A percentile compares a stretch with the other conserved stretches of the same genome.
These are phyloP conservation scores for Podospora comata DNA, from an alignment of 495 filamentous ascomycete genomes.

Conservation along the genomic window DNA sequence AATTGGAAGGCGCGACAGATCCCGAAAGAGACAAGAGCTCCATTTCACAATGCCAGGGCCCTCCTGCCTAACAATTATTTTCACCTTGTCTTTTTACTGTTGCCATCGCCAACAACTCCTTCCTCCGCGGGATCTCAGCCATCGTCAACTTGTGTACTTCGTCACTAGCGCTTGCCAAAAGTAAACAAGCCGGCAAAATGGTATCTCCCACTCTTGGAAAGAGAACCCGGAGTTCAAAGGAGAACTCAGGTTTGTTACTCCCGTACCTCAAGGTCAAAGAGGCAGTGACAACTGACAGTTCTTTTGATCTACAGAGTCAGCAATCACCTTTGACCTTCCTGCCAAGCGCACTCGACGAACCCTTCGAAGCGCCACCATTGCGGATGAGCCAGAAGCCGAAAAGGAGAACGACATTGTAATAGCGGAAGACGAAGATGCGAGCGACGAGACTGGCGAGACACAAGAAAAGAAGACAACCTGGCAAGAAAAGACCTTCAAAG, in stretches of 20 bases:
- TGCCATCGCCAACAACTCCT: conserved; percentile 14
- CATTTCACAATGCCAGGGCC: conserved; percentile 9
- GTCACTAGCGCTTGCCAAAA: not conserved
- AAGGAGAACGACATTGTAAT: conserved; percentile 36
- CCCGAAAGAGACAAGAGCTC: conserved; percentile 6
- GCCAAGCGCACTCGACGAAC: conserved; percentile 61
- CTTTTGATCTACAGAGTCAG: conserved; percentile 25
- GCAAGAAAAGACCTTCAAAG: conserved; percentile 18
- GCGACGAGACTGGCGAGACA: not conserved
- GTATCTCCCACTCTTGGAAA: conserved; percentile 67
- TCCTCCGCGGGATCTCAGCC: conserved; percentile 14
- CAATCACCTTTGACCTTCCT: conserved; percentile 37
- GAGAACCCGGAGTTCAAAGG: conserved; percentile 57
- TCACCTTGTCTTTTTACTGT: not conserved
- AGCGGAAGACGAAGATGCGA: not conserved
- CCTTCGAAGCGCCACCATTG: conserved; percentile 18
- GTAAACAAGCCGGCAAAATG: conserved; percentile 44
- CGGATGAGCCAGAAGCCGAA: conserved; percentile 44
- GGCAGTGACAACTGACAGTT: conserved; percentile 35
- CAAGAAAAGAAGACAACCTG: not conserved
- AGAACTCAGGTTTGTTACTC: conserved; percentile 29
- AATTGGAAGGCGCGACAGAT: not conserved
- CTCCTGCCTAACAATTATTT: not conserved
- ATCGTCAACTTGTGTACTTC: conserved; percentile 24
- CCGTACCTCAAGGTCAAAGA: conserved; percentile 12